Conservation (phyloP, 768 basidiomycete genomes). For the Podaxis sp. region DNA sequence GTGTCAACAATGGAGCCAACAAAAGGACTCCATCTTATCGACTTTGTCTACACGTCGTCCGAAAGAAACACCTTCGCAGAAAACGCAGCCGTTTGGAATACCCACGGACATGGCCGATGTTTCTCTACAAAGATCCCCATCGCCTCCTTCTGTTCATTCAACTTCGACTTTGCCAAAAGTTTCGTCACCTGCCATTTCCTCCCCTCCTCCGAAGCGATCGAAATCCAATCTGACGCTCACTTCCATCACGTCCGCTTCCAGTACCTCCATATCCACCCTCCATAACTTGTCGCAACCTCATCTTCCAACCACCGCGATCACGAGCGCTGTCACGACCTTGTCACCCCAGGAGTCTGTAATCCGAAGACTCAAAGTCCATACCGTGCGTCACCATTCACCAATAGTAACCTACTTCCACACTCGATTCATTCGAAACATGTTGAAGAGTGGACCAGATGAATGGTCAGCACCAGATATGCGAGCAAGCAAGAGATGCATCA, state of each 20-base stretch:
- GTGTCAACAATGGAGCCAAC: neutral
- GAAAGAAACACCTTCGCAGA: neutral
- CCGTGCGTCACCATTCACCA: neutral
- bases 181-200: neutral
- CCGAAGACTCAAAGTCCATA: neutral
- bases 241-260: neutral
- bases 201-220: neutral
- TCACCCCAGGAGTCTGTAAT: neutral
- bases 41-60: neutral
- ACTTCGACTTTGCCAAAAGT: neutral
- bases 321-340: neutral
- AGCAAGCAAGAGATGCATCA: neutral
- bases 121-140: neutral
- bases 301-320: neutral
- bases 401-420: conserved; percentile 1
- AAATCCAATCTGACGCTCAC: neutral
- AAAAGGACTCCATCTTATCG: neutral
- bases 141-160: neutral
- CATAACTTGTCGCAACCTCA: neutral
- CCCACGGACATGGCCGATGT: neutral
- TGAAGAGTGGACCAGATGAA: neutral
- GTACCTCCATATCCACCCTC: neutral
- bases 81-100: neutral
- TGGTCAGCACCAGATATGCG: neutral
- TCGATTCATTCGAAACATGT: neutral